Conservation (phyloP, 306 rosid genomes). For the Cyamopsis tetragonoloba region DNA sequence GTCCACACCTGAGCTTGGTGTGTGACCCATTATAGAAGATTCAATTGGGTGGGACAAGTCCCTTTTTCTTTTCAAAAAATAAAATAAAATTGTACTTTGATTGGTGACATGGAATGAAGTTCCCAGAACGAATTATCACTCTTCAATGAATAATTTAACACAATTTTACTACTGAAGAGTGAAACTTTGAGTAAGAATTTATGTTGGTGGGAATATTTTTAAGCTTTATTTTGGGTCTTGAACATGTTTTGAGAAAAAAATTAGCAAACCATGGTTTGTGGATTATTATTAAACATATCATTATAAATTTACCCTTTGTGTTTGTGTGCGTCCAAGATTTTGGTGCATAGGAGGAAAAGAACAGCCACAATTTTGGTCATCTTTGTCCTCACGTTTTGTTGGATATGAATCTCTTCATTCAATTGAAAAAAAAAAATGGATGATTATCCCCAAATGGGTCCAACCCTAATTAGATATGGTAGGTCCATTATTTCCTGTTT, state of each 20-base stretch:
- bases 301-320: conserved; percentile 22
- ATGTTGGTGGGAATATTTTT: too few species aligned
- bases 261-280: too few species aligned
- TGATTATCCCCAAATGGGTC: conserved; percentile 31
- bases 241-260: too few species aligned
- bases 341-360: conserved; percentile 20
- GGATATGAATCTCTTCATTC: not conserved
- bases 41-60: conserved; percentile 44
- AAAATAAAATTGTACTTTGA: conserved; percentile 42
- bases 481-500: conserved; percentile 40
- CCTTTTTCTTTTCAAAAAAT: conserved; percentile 24
- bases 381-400: conserved; percentile 8
- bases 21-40: conserved; percentile 29
- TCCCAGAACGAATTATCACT: conserved; percentile 37
- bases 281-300: too few species aligned
- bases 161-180: conserved; percentile 22
- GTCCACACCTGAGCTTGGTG: conserved; percentile 38
- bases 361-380: conserved; percentile 25
- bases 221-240: too few species aligned
- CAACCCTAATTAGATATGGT: conserved; percentile 33
- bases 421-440: conserved; percentile 25
- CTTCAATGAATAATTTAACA: conserved; percentile 22
- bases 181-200: too few species aligned
- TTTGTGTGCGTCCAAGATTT: conserved; percentile 22
- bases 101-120: conserved; percentile 37